Evolutionary conservation across 306 rosid genomes (phyloP).

Genomic region (Prunus mume): DNA sequence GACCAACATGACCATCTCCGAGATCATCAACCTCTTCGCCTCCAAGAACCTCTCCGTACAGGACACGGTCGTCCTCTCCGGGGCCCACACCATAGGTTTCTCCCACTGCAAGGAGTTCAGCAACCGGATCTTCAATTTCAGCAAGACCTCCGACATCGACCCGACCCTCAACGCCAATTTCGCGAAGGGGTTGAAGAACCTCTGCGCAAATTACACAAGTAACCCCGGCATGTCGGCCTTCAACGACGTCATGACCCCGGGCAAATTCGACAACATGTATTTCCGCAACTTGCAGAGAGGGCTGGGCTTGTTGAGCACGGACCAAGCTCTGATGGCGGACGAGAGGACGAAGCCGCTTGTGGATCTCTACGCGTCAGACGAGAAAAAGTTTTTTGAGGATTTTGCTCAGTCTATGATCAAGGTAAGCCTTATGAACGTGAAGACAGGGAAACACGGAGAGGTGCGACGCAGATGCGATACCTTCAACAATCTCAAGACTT

Average conservation of each 20-base stretch:
- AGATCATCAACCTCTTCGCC: slow-evolving; percentile 32
- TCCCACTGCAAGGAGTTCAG: slow-evolving; percentile 47
- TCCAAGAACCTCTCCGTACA: slow-evolving; percentile 19
- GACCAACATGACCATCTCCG: slow-evolving; percentile 34
- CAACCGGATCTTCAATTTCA: slow-evolving; percentile 39
- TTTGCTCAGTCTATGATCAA: slow-evolving; percentile 33
- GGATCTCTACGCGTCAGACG: slow-evolving; percentile 30
- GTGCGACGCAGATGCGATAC: slow-evolving; percentile 41
- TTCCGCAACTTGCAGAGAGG: slow-evolving; percentile 32
- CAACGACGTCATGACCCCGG: slow-evolving; percentile 47
- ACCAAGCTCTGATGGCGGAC: slow-evolving; percentile 26
- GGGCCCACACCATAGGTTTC: slow-evolving; percentile 50
- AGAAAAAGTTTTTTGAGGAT: slow-evolving; percentile 37
- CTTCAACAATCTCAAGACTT: slow-evolving; percentile 23
- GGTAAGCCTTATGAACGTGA: slow-evolving; percentile 21
- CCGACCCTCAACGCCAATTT: slow-evolving; percentile 19
- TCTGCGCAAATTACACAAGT: slow-evolving; percentile 29
- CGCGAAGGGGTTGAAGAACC: slow-evolving; percentile 37
- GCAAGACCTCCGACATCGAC: slow-evolving; percentile 23
- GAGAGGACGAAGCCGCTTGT: slow-evolving; percentile 40
- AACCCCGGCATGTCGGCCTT: slow-evolving; percentile 38
- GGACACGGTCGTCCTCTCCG: slow-evolving; percentile 44
- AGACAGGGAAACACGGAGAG: slow-evolving; percentile 37
- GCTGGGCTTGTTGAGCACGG: slow-evolving; percentile 37
- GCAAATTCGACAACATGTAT: slow-evolving; percentile 45